Evolutionary conservation across 768 basidiomycete genomes (phyloP).

Genomic region (Suillus bovinus): DNA sequence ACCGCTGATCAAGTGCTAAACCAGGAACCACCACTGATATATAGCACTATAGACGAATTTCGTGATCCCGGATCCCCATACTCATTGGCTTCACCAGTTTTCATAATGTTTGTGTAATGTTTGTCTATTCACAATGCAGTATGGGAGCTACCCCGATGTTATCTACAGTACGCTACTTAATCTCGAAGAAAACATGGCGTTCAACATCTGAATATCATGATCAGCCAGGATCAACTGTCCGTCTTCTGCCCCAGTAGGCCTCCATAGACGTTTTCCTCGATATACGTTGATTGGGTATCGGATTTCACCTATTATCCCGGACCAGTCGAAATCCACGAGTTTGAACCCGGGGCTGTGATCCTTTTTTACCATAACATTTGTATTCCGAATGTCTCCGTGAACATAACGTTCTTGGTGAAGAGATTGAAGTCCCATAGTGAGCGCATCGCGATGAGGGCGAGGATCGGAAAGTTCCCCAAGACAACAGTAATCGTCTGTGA

Average conservation of each 20-base stretch:
- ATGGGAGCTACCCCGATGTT: background rate
- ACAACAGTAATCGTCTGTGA: constrained; percentile 8
- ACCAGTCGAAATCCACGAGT: constrained; percentile 33
- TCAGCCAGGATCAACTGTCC: constrained; percentile 19
- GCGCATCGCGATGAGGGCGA: background rate
- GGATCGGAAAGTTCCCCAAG: background rate
- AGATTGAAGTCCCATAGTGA: background rate
- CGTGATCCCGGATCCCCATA: no score
- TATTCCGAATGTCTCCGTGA: constrained; percentile 33
- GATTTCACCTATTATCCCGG: constrained; percentile 22
- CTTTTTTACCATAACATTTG: constrained; percentile 31
- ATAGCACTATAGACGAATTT: no score
- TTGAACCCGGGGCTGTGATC: constrained; percentile 11
- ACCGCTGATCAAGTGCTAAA: no score
- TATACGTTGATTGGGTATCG: constrained; percentile 21
- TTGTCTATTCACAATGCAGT: background rate
- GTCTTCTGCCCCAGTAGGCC: constrained; percentile 23
- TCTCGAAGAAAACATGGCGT: background rate
- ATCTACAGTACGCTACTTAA: background rate
- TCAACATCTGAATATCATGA: constrained; percentile 30
- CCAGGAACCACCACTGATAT: no score
- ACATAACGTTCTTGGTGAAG: constrained; percentile 27
- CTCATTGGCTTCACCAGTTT: no score
- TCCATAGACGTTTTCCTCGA: constrained; percentile 12
- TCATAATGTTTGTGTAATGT: background rate